These are phyloP conservation scores for Lepiota venenata DNA, from an alignment of 768 basidiomycete species.

Conservation along the genomic window DNA sequence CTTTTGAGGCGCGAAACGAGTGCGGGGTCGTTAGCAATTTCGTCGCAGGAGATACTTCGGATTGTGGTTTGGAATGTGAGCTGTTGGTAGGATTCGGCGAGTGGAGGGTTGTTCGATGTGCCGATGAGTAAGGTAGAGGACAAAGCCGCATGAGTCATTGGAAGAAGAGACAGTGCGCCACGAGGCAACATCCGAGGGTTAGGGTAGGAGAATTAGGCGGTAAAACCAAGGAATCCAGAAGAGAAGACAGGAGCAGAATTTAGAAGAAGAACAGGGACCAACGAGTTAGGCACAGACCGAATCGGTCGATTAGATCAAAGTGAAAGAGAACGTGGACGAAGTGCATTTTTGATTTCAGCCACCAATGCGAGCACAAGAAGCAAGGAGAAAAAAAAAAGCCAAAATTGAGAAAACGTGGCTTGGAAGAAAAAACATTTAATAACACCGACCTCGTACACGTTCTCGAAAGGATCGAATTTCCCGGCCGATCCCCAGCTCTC, in stretches of 20 bases:
- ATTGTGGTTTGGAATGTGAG: slow-evolving; percentile 74
- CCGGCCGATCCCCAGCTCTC: slow-evolving; percentile 64
- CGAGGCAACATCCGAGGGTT: background rate
- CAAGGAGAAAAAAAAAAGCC: background rate
- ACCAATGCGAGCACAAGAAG: background rate
- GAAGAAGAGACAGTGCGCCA: no score
- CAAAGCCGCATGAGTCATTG: no score
- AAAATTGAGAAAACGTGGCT: no score
- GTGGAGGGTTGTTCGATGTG: background rate
- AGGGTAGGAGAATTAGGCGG: slow-evolving; percentile 9
- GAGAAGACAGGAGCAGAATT: background rate
- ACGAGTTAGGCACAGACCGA: background rate
- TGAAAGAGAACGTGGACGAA: slow-evolving; percentile 4
- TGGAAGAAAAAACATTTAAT: slow-evolving; percentile 10
- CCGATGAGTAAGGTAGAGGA: background rate
- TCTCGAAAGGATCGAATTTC: slow-evolving; percentile 68
- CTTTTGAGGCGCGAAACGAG: slow-evolving; percentile 58
- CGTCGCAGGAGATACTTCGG: slow-evolving; percentile 60
- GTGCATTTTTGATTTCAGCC: no score
- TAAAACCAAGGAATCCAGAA: slow-evolving; percentile 2
- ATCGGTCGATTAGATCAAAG: background rate
- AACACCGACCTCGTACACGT: slow-evolving; percentile 57
- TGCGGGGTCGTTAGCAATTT: slow-evolving; percentile 64
- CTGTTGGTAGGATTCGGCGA: slow-evolving; percentile 24
- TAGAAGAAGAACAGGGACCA: background rate